Percentiles rank a stretch among this genome's conserved stretches.
phyloP scores from a whole-genome alignment of 2,329 filamentous ascomycete species.

The Periconia macrospinosa region DNA sequence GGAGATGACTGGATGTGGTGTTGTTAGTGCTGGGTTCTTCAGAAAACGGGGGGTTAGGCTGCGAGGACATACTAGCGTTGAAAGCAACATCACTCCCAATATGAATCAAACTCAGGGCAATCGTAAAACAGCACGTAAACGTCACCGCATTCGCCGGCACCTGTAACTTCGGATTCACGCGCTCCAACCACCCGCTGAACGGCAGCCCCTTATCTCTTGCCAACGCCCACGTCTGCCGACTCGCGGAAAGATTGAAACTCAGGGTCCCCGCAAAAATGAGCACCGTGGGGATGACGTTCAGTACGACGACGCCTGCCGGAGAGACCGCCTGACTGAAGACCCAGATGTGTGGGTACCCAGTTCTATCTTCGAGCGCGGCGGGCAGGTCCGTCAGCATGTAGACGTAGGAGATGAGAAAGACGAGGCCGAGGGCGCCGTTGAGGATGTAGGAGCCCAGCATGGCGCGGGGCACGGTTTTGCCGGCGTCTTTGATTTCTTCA shows the following conservation, averaged over 20 bases:
- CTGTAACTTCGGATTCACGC: conserved; percentile 27
- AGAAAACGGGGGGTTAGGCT: too few relatives aligned
- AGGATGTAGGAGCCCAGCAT: conserved; percentile 47
- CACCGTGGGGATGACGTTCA: conserved; percentile 34
- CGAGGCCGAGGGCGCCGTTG: conserved; percentile 41
- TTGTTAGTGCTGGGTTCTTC: too few relatives aligned
- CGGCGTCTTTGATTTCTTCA: conserved; percentile 48
- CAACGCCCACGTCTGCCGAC: conserved; percentile 41
- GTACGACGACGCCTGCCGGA: conserved; percentile 27
- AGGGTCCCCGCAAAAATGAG: conserved; percentile 36
- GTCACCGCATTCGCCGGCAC: conserved; percentile 37
- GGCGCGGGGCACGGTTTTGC: conserved; percentile 44
- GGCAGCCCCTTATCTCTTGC: conserved; percentile 40
- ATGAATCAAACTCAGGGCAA: conserved; percentile 36
- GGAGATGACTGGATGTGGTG: conserved; percentile 33
- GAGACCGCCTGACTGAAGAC: conserved; percentile 33
- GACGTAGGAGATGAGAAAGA: conserved; percentile 37
- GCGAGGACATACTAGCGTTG: conserved; percentile 28
- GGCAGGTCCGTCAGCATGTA: conserved; percentile 38
- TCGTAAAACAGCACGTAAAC: conserved; percentile 30
- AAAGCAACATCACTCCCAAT: conserved; percentile 40
- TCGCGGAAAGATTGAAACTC: conserved; percentile 33
- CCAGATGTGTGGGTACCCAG: conserved; percentile 40
- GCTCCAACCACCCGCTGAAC: conserved; percentile 31
- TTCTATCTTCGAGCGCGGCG: conserved; percentile 28